phyloP scores from a whole-genome alignment of 2,329 filamentous ascomycete species.

The Scedosporium dehoogii region DNA sequence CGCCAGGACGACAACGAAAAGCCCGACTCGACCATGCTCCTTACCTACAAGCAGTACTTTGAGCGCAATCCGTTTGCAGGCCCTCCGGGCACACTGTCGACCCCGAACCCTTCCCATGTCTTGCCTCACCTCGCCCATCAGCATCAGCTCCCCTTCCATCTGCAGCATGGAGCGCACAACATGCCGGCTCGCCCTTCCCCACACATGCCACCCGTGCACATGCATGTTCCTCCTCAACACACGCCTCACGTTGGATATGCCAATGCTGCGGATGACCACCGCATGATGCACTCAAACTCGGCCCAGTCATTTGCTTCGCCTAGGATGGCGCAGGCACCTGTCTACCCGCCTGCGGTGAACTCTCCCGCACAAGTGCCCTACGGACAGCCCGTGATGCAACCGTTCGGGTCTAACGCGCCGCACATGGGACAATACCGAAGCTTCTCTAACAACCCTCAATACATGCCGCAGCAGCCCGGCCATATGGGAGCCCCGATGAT shows the following conservation, averaged over 20 bases:
- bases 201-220: slow-evolving; percentile 68
- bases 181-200: slow-evolving; percentile 54
- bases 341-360: slow-evolving; percentile 60
- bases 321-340: slow-evolving; percentile 59
- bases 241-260: slow-evolving; percentile 57
- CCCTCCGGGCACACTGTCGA: slow-evolving; percentile 36
- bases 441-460: slow-evolving; percentile 61
- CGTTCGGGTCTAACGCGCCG: slow-evolving; percentile 59
- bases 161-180: slow-evolving; percentile 63
- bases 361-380: slow-evolving; percentile 62
- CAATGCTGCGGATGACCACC: slow-evolving; percentile 68
- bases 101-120: slow-evolving; percentile 58
- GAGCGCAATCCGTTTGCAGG: slow-evolving; percentile 52
- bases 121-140: slow-evolving; percentile 69
- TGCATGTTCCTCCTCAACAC: slow-evolving; percentile 66
- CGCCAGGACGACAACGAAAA: slow-evolving; percentile 62
- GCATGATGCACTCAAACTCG: slow-evolving; percentile 81
- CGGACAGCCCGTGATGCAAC: slow-evolving; percentile 61
- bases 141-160: slow-evolving; percentile 73
- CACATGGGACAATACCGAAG: slow-evolving; percentile 63
- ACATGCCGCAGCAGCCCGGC: slow-evolving; percentile 58
- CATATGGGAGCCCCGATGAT: slow-evolving; percentile 75
- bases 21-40: slow-evolving; percentile 48
- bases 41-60: slow-evolving; percentile 71
- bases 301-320: slow-evolving; percentile 81